These are phyloP conservation scores for Solanum ossicruentum DNA, from an alignment of 257 asterid genomes.

Conservation along the genomic window DNA sequence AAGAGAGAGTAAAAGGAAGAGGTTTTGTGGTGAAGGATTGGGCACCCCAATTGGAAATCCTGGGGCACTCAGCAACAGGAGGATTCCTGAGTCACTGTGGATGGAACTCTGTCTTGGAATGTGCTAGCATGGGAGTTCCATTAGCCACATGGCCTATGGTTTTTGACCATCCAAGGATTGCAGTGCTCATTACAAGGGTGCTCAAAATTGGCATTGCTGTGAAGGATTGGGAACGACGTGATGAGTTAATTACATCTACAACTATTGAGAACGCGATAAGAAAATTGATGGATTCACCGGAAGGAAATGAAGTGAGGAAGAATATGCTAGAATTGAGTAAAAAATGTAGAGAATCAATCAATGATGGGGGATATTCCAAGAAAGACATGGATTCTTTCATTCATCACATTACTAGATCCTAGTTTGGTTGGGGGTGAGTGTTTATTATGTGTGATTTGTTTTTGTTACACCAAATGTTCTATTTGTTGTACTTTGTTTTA, in stretches of 20 bases:
- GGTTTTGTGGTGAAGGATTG: background rate
- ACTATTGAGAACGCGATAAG: background rate
- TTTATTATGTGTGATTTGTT: too few relatives aligned
- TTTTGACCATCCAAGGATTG: background rate
- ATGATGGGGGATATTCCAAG: rapidly evolving
- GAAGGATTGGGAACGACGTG: background rate
- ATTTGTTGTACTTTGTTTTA: too few relatives aligned
- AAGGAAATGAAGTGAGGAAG: background rate
- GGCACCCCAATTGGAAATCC: background rate
- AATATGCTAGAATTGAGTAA: background rate
- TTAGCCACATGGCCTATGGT: background rate
- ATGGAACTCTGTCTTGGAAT: background rate
- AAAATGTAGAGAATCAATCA: background rate
- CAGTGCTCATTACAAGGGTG: background rate
- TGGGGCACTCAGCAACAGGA: background rate
- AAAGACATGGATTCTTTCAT: too few relatives aligned
- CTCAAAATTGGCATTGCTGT: background rate
- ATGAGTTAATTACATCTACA: background rate
- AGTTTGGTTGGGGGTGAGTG: too few relatives aligned
- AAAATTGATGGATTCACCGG: background rate
- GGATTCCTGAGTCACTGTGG: background rate
- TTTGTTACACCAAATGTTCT: too few relatives aligned
- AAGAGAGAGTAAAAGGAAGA: background rate
- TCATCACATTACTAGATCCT: too few relatives aligned
- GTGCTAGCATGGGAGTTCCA: background rate